These are phyloP conservation scores for Citrus medica DNA, from an alignment of 345 rosid species.

Conservation along the genomic window DNA sequence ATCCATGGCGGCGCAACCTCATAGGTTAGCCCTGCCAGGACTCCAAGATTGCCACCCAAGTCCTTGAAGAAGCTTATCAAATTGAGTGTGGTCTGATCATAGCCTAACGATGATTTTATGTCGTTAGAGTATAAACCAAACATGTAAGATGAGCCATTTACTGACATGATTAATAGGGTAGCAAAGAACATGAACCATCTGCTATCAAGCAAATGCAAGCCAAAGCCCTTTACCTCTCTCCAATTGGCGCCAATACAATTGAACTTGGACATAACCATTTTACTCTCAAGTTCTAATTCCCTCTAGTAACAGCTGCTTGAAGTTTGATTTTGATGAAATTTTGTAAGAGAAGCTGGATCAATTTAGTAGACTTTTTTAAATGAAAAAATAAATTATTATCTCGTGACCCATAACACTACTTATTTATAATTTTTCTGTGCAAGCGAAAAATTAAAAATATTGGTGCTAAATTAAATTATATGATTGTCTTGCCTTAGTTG, in stretches of 20 bases:
- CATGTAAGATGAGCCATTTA: constrained; percentile 53
- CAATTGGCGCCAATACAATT: constrained; percentile 13
- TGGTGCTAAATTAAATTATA: neutral
- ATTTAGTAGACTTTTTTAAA: too few relatives aligned
- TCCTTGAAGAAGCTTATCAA: constrained; percentile 51
- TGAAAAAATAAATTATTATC: too few relatives aligned
- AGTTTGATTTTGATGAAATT: neutral
- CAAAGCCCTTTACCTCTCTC: constrained; percentile 29
- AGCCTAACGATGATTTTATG: constrained; percentile 37
- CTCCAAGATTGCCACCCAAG: constrained; percentile 54
- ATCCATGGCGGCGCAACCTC: constrained; percentile 57
- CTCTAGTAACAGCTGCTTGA: too few relatives aligned
- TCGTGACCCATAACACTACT: too few relatives aligned
- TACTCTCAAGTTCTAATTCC: too few relatives aligned
- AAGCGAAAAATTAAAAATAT: neutral
- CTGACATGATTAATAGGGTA: constrained; percentile 39
- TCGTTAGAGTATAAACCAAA: constrained; percentile 47
- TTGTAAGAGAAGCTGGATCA: neutral
- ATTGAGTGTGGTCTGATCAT: constrained; percentile 53
- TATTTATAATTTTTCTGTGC: too few relatives aligned
- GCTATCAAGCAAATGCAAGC: constrained; percentile 31
- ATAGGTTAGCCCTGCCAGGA: constrained; percentile 44
- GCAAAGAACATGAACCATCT: constrained; percentile 57
- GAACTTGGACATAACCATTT: constrained; percentile 11
- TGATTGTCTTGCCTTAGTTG: neutral